Evolutionary conservation across 2,329 filamentous ascomycete genomes (phyloP), one percentile per base, ranked within the genome.

Genomic region (Sclerotinia trifoliorum): DNA sequence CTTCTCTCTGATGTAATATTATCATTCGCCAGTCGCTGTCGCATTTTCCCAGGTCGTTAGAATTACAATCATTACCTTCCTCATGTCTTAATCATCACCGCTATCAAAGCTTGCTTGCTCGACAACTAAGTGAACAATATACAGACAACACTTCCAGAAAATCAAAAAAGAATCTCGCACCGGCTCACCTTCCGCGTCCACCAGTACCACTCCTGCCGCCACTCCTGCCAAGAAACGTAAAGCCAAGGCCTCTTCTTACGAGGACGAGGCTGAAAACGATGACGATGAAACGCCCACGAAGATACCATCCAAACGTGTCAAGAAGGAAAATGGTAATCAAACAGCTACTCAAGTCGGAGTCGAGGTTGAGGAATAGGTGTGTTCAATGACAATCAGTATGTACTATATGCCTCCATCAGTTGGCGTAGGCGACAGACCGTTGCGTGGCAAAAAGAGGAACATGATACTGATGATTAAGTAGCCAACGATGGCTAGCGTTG

Each of bases 71-170:
- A 19, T 35, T 56, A 21, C 4, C 54, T 35, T 56, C 10, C 21
- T 32, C 13, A 13, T 17, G 32, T 49, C 2, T 46, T 6, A 35
- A 32, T 5, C 19, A 8, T 35, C 10, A 6, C 29, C 21, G 15
- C 7, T 11, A 11, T 11, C 7, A 19, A 35, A 39, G 4, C 5
- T 2, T 49, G 2, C 6, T 26, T n/a, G 3, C 24, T 13, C 32
- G 21, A 21, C 10, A 29, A 35, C 56, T 61, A 26, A 51, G 24
- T 69, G 70, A 56, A 70, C 42, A 35, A 24, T 46, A 19, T 21
- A 48, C 56, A 77, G 76, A 15, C 76, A 77, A 65, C 76, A 76
- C 57, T 77, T 74, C 66, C 76, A 77, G 58, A 77, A 77, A 63
- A 71, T 77, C 51, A 73, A 74, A 58, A 71, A 73, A 44, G 68